Evolutionary conservation across 805 yeast genomes (phyloP).

Genomic region (Candida ortonii): DNA sequence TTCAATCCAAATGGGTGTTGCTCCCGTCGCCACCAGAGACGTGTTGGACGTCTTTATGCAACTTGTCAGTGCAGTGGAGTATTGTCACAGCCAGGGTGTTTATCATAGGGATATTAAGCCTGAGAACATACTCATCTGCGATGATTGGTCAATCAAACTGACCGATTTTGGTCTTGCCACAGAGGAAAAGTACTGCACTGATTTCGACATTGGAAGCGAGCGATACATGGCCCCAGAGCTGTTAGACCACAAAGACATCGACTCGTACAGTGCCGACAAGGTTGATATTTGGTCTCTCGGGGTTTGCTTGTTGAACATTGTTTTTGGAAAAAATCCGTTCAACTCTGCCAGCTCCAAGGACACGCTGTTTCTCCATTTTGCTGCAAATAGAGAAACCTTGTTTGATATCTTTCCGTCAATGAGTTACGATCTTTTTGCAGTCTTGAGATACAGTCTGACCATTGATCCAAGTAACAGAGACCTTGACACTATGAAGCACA

Average conservation of each 20-base stretch:
- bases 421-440: slow-evolving; percentile 84
- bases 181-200: slow-evolving; percentile 50
- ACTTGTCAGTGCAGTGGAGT: slow-evolving; percentile 47
- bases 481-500: slow-evolving; percentile 55
- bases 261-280: slow-evolving; percentile 71
- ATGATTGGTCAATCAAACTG: slow-evolving; percentile 55
- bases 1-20: slow-evolving; percentile 62
- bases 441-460: slow-evolving; percentile 70
- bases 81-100: slow-evolving; percentile 46
- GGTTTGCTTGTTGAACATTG: slow-evolving; percentile 73
- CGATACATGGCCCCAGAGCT: slow-evolving; percentile 95
- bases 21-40: slow-evolving; percentile 58
- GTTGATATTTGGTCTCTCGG: slow-evolving; percentile 92
- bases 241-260: slow-evolving; percentile 54
- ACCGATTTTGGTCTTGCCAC: slow-evolving; percentile 64
- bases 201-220: slow-evolving; percentile 86
- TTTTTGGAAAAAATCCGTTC: slow-evolving; percentile 89
- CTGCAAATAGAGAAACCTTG: slow-evolving; percentile 80
- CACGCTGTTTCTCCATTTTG: slow-evolving; percentile 80
- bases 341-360: slow-evolving; percentile 73
- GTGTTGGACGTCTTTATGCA: slow-evolving; percentile 54
- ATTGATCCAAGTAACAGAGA: slow-evolving; percentile 86
- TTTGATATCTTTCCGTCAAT: slow-evolving; percentile 89
- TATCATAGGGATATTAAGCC: slow-evolving; percentile 59
- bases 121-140: slow-evolving; percentile 50